Evolutionary conservation across 106 monocot species (phyloP).

Genomic region (Iris macrosiphon): DNA sequence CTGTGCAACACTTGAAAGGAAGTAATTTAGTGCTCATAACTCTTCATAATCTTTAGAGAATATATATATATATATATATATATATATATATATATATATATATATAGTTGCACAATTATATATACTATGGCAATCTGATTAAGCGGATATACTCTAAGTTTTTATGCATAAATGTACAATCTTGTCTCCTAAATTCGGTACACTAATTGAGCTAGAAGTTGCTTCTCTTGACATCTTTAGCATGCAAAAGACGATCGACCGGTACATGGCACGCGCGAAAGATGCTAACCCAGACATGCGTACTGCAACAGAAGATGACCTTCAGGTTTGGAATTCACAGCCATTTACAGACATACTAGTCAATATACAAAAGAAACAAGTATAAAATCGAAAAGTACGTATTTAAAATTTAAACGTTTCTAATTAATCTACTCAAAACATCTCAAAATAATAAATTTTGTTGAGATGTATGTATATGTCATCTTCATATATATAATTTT

Average conservation of each 20-base stretch:
- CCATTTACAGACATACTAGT: not conserved
- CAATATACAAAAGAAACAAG: slow-evolving; percentile 11
- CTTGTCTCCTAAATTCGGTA: too few relatives aligned
- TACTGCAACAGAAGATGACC: not conserved
- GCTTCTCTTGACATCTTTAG: slow-evolving; percentile 12
- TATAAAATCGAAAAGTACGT: not conserved
- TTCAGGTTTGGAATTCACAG: slow-evolving; percentile 6
- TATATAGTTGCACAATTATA: too few relatives aligned
- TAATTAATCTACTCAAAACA: not conserved
- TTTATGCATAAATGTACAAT: too few relatives aligned
- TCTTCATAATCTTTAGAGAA: too few relatives aligned
- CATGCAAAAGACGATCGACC: slow-evolving; percentile 33
- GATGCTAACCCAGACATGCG: slow-evolving; percentile 8
- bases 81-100: too few relatives aligned
- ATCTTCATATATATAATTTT: not conserved
- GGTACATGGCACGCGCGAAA: slow-evolving; percentile 21
- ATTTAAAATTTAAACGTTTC: not conserved
- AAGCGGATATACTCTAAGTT: too few relatives aligned
- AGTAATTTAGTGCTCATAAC: too few relatives aligned
- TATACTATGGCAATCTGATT: too few relatives aligned
- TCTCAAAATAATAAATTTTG: not conserved
- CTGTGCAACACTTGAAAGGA: too few relatives aligned
- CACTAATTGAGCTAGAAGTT: too few relatives aligned
- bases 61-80: too few relatives aligned
- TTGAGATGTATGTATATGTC: not conserved